Evolutionary conservation across 352 stramenopile species (phyloP).

Genomic region (Thraustochytrium sp.): DNA sequence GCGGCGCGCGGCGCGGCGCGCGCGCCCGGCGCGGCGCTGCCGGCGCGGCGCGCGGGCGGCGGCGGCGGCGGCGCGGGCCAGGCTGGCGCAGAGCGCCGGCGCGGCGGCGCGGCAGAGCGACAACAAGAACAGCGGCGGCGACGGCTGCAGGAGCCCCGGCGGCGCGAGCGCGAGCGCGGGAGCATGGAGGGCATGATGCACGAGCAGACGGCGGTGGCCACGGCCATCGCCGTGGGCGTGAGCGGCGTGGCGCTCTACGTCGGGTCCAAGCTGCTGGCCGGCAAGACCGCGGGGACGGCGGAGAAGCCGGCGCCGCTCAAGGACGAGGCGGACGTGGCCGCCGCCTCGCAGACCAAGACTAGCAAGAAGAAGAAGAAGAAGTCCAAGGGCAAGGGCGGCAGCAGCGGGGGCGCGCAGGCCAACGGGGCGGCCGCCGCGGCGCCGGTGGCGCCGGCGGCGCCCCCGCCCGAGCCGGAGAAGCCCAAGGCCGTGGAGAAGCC

Average conservation of each 20-base stretch:
- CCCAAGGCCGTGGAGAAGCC: background rate
- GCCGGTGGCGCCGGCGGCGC: background rate
- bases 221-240: background rate
- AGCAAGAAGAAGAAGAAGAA: constrained; percentile 7
- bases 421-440: background rate
- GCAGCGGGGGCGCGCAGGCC: background rate
- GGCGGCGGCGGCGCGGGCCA: no score
- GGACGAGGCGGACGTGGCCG: constrained; percentile 43
- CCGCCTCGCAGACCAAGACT: constrained; percentile 5
- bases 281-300: background rate
- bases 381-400: background rate
- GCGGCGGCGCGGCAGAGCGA: no score
- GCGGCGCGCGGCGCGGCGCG: no score
- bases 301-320: constrained; percentile 42
- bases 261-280: background rate
- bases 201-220: background rate
- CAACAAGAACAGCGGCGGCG: no score
- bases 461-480: background rate
- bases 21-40: no score
- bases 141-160: no score
- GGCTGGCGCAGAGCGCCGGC: no score
- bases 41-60: no score
- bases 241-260: background rate
- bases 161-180: no score
- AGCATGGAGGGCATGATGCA: background rate